Evolutionary conservation across 495 filamentous ascomycete genomes (phyloP), one percentile per base, ranked within the genome.

Genomic region (Penicillium nucicola): DNA sequence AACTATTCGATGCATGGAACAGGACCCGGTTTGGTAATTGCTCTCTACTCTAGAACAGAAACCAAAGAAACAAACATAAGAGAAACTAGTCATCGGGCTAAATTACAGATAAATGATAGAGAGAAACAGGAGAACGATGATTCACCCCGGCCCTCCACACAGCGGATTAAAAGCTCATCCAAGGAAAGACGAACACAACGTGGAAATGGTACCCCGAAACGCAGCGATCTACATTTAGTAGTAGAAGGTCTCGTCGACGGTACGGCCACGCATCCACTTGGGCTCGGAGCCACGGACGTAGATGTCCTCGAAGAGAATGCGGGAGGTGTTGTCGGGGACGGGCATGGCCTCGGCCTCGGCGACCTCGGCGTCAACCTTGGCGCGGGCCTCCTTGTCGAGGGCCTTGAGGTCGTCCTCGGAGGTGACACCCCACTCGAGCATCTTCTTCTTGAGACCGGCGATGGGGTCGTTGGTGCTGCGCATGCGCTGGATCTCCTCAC

Each of bases 401-500:
- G 59, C 53, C 87, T 98, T 98, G 64, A 98, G 86, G 74, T 97
- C 93, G n/a, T 97, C 92, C 78, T 97, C 93, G 52, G 83, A 82
- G 57, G 84, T 84, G 45, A 97, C 89, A 22, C 79, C 83, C 93
- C 93, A 98, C 71, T 97, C 92, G 42, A 98, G 77, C 60, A 98
- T 84, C 78, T 96, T 96, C 78, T 92, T 88, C 82, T 97, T 97
- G 45, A 98, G 84, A 35, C 93, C 93, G 59, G 92, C 91, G 64
- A 98, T 97, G 58, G 93, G 90, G 77, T 98, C 93, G 74, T 98
- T 86, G 72, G 95, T 97, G 60, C 85, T 90, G 62, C 93, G 89
- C 93, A 98, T 98, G 74, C 90, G 89, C 78, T 96, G 92, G 67
- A 98, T 95, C 77, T 98, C 93, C 77, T 98, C 93, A 70, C 93